Base-by-base conservation (phyloP, 2,329 filamentous ascomycete genomes). In the Fusarium sororula region DNA sequence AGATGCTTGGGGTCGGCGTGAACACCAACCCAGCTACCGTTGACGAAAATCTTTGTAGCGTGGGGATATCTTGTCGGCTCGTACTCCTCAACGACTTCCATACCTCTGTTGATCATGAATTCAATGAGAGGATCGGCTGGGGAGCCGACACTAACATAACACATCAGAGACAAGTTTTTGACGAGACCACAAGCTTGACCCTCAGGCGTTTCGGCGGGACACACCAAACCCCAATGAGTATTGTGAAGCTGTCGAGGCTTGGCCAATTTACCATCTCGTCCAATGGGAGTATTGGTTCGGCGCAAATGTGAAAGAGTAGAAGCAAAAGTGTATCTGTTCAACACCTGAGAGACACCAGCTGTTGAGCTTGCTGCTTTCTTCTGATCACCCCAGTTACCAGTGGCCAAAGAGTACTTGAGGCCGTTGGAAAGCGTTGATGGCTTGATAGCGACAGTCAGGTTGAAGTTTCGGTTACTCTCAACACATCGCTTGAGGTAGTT, bases 181-280 rank as follows among this genome's bases (percentile, higher is more conserved):
- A 99, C 95, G 63, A 99, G 86, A 87, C 96, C 96, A 85, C 96
- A 99, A 22, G 96, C 95, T 85, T 99, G 96, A 84, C 96, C 96
- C 91, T 99, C 96, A 12, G 96, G 96, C 0, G 96, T 99, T 87
- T 99, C 96, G 13, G 96, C 97, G 0, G 95, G 93, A 80, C 96
- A 99, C 62, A 99, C 87, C 95, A 99, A 97, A 75, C 96, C 96
- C 85, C 98, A 99, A 77, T 99, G 96, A 3, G 96, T 99, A 95
- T 59, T 99, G 87, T 38, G 97, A 95, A 89, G 89, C 84, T 99
- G 97, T 68, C 96, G 93, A 44, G 96, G 96, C 83, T 99, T 99
- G 45, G 97, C 97, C 76, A 99, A 93, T 84, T 99, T 99, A 76
- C 96, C 97, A 83, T 99, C 97, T 85, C 97, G 91, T 70, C 97